Percentiles rank a stretch among this genome's conserved stretches.
Evolutionary conservation across 768 basidiomycete species (phyloP).

Genomic region (Sporobolomyces phaffii): DNA sequence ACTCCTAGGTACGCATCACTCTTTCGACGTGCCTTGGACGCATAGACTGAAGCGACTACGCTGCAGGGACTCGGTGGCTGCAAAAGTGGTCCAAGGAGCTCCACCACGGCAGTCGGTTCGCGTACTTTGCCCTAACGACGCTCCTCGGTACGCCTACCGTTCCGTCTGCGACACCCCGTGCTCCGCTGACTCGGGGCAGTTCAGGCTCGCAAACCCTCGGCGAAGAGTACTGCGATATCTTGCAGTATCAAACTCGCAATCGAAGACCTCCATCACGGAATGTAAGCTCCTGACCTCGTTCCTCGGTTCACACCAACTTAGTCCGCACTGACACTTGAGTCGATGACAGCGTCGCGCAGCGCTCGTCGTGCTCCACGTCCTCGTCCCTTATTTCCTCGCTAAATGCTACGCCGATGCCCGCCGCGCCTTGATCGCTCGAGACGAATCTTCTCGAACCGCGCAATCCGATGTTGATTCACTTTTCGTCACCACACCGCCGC

Average conservation of each 20-base stretch:
- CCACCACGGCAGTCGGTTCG: slow-evolving; percentile 32
- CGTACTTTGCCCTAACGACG: slow-evolving; percentile 43
- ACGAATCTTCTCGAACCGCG: neutral
- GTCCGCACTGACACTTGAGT: too few relatives aligned
- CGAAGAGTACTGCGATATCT: slow-evolving; percentile 43
- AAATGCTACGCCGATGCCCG: slow-evolving; percentile 21
- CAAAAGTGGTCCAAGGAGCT: slow-evolving; percentile 40
- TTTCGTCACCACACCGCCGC: slow-evolving; percentile 18
- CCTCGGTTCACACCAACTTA: too few relatives aligned
- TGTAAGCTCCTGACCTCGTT: slow-evolving; percentile 10
- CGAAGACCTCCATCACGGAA: slow-evolving; percentile 26
- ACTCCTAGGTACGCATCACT: slow-evolving; percentile 26
- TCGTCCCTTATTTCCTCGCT: slow-evolving; percentile 39
- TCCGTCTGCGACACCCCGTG: neutral
- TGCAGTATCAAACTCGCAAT: slow-evolving; percentile 35
- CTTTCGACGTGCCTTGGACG: neutral
- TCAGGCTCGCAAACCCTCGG: slow-evolving; percentile 43
- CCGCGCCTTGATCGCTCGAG: slow-evolving; percentile 17
- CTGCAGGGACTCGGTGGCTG: slow-evolving; percentile 40
- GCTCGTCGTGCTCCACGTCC: slow-evolving; percentile 37
- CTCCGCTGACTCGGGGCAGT: neutral
- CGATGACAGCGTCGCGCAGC: slow-evolving; percentile 36
- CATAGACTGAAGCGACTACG: neutral
- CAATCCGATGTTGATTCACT: slow-evolving; percentile 25
- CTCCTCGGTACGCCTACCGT: slow-evolving; percentile 32